Evolutionary conservation across 306 rosid species (phyloP), one percentile per base, ranked within the genome.

Genomic region (Cucumis cinereus): DNA sequence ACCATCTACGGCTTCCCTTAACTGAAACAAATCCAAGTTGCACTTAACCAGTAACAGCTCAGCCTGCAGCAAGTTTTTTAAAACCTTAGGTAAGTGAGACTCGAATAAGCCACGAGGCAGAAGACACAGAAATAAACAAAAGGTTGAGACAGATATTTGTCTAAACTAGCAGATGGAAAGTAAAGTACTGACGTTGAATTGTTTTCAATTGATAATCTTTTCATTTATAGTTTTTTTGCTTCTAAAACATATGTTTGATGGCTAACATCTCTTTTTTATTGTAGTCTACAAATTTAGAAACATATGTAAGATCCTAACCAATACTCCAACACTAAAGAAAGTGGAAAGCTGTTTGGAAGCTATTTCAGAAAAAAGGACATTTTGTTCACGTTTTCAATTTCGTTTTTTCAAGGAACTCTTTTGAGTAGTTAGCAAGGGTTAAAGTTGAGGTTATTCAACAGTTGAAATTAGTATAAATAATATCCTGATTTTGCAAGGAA

Each of bases 1-100:
- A 77, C 82, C 86, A 66, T 73, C 83, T 3, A 77, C 33, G 74
- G 82, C 82, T 79, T 86, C 84, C 79, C 79, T 84, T 82, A 85
- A 80, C 78, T 78, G 86, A 76, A 78, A 78, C 77, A 90, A 84
- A 77, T 88, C 96, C 78, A 82, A 80, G 85, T 82, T 81, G 86
- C 98, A 92, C 76, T 63, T 77, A 23, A 82, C 77, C 92, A 86
- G 84, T 72, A 94, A 76, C 22, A 84, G 75, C 80, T 89, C 89
- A 23, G 87, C 96, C 99, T 94, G 91, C 85, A 80, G 76, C n/a
- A 79, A 75, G 45, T 52, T 77, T 50, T 62, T 17, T 0, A 61
- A 47, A 58, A 45, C 30, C 63, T 60, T n/a, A 12, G 74, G 33
- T 17, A 71, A 6, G 23, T 56, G 28, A 40, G 22, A 12, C 53